Evolutionary conservation across 75 land plant species (phyloP).

Genomic region (Cryptomeria japonica): DNA sequence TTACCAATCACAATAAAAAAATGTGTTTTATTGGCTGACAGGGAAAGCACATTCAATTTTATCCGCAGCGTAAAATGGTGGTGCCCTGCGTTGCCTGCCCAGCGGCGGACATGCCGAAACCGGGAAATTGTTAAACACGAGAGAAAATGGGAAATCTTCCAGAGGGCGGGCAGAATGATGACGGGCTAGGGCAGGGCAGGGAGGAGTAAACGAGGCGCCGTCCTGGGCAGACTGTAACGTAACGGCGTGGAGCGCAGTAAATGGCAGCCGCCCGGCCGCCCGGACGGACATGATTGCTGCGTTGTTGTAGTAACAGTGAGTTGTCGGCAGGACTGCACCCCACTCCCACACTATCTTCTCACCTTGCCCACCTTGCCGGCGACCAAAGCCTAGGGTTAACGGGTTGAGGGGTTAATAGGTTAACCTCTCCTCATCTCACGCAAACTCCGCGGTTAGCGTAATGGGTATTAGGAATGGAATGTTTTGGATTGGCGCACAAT

Average conservation of each 20-base stretch:
- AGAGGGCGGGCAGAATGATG: background rate
- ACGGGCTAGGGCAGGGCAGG: background rate
- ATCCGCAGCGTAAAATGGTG: background rate
- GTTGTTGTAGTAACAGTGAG: background rate
- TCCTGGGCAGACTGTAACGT: background rate
- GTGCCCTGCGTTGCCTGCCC: background rate
- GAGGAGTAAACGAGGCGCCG: background rate
- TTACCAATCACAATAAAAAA: too few species aligned
- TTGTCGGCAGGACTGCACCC: constrained; percentile 1
- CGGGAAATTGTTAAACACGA: background rate
- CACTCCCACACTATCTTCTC: background rate
- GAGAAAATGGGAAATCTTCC: background rate
- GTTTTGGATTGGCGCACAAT: background rate
- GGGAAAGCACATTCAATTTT: background rate
- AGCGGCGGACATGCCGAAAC: background rate
- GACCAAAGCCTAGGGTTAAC: background rate
- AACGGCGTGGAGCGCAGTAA: constrained; percentile 1
- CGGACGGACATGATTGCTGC: background rate
- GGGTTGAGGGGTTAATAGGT: background rate
- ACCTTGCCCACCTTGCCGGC: constrained; percentile 2
- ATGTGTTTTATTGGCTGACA: background rate
- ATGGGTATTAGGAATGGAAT: background rate
- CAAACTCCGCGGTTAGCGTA: constrained; percentile 2
- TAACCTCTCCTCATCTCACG: background rate
- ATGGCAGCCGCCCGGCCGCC: background rate